Evolutionary conservation across 345 rosid species (phyloP), one percentile per base, ranked within the genome.

Genomic region (sweet orange (Citrus sinensis)): DNA sequence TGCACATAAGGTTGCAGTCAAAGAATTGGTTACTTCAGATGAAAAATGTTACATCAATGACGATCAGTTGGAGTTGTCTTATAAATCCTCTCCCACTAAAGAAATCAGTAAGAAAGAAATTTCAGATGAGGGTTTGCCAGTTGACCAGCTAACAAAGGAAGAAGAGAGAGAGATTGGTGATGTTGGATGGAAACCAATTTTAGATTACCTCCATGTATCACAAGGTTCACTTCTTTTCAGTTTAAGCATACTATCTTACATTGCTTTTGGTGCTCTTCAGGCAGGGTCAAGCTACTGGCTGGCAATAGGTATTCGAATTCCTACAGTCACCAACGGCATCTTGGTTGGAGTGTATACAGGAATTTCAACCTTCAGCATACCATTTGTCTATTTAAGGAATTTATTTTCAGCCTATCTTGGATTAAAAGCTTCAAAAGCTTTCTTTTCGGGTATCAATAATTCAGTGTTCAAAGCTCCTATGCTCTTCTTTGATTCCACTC

Each of bases 401-500:
- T 62, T 62, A 30, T 27, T 62, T 27, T 62, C 66, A 62, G 66
- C 17, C 19, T 62, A 13, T 62, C 16, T 62, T 14, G 35, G 66
- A 25, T 62, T 62, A 62, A 79, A 71, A 60, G 82, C 86, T 64
- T 78, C 88, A 2, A 67, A 77, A 54, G 32, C 81, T 25, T 78
- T 87, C 77, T 87, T 83, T 71, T 70, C 68, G 7, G 76, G 71
- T 19, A 59, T 87, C 62, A 76, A 71, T 42, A 66, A 76, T 56
- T 70, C 86, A 9, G 69, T 88, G 24, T 86, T 88, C 34, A 78
- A 76, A 39, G 87, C 89, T 68, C 87, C 89, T 0, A 86, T 88
- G 83, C 68, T 73, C 37, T 88, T 88, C 80, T 88, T 80, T 55
- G 87, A 88, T 30, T 88, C 89, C 4, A 86, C 90, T n/a, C 86